Evolutionary conservation across 1,284 basidiomycete genomes (phyloP).

Genomic region (Hemileia vastatrix): DNA sequence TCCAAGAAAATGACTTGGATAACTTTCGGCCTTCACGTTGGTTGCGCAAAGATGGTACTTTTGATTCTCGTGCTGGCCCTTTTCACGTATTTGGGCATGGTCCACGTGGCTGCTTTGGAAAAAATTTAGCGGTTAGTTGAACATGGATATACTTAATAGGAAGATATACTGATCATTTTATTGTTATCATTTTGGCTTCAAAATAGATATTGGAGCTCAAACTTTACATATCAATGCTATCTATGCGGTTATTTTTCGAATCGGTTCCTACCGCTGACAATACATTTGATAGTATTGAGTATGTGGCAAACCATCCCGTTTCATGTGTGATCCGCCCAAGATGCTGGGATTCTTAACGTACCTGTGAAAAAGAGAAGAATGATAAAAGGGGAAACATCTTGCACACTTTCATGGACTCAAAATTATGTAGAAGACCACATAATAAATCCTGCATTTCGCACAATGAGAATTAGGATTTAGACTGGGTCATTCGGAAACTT

Average conservation of each 20-base stretch:
- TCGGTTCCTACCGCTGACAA: constrained; percentile 10
- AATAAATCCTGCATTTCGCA: no score
- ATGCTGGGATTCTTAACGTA: no score
- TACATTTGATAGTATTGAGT: constrained; percentile 12
- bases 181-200: not conserved
- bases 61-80: constrained; percentile 13
- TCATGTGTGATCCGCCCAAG: constrained; percentile 14
- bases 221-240: constrained; percentile 19
- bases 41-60: constrained; percentile 7
- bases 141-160: not conserved
- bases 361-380: no score
- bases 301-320: constrained; percentile 17
- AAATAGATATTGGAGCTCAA: constrained; percentile 17
- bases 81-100: constrained; percentile 20
- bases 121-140: constrained; percentile 15
- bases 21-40: constrained; percentile 14
- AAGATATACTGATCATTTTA: not conserved
- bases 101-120: constrained; percentile 14
- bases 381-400: no score
- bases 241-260: constrained; percentile 19
- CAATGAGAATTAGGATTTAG: no score
- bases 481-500: no score
- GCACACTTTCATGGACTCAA: no score
- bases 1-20: no score
- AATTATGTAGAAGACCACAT: no score